Evolutionary conservation across 257 asterid genomes (phyloP), one percentile per base, ranked within the genome.

Genomic region (Solanum habrochaites): DNA sequence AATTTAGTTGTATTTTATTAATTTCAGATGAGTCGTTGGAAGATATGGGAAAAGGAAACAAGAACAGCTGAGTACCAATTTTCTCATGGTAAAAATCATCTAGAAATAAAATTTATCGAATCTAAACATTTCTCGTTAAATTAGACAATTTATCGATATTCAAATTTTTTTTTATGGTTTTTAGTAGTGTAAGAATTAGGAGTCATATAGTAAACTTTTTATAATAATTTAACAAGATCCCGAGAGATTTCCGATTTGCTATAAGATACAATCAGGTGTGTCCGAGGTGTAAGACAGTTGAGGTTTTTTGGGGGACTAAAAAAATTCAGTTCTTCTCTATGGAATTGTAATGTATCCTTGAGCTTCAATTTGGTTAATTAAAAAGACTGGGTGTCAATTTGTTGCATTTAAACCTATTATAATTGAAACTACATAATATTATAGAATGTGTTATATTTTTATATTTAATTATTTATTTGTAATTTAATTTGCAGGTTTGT

Each of bases 161-260:
- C 3, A 52, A 49, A 52, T 14, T 18, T 47, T 18, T 5, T 6
- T 35, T 35, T n/a, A n/a, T n/a, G n/a, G n/a, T n/a, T 32, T 37
- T 37, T 37, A 1, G 39, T 37, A 37, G 35, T 32, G 5, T 32
- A 32, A 32, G 8, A 49, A 49, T 64, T 66, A 66, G 5, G 35
- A 25, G 20, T 66, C 21, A 67, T 67, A 29, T 31, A 69, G 15
- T 74, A n/a, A n/a, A 21, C 11, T 3, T 12, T 2, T 40, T 39
- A n/a, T 1, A 16, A 25, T 39, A 27, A 64, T 40, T 64, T 67
- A 32, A 47, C 89, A 96, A 96, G 99, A 96, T 91, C 98, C 99
- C 0, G 98, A 96, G 85, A 93, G 99, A 88, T 96, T 95, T 87
- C 93, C 93, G 99, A 80, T 96, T 96, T 88, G 98, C 99, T 0